Conservation (phyloP, 2,329 filamentous ascomycete genomes). For the Thielaviopsis punctulata region DNA sequence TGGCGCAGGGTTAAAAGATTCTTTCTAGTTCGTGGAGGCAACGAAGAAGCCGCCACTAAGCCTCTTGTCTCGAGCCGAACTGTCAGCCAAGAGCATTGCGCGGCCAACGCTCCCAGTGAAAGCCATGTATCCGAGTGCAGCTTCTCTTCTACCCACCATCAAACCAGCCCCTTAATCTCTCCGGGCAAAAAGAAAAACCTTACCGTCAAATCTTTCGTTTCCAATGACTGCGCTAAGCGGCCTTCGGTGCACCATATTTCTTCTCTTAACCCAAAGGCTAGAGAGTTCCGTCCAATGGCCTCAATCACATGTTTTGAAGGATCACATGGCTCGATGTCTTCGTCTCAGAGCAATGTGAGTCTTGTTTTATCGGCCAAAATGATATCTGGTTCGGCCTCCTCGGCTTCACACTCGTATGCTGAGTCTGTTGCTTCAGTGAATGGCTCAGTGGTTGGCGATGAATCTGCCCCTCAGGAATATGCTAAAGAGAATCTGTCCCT, state of each 20-base stretch:
- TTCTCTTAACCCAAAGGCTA: not conserved
- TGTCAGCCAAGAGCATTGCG: not conserved
- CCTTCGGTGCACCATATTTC: not conserved
- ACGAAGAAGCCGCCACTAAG: not conserved
- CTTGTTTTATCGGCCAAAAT: not conserved
- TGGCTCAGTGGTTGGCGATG: not conserved
- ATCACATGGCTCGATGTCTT: not conserved
- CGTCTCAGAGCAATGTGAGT: not conserved
- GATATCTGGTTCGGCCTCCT: not conserved
- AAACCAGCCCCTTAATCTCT: not conserved
- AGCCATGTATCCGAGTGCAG: not conserved
- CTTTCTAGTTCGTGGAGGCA: slow-evolving; percentile 6
- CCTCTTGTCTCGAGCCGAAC: not conserved
- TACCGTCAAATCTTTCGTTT: not conserved
- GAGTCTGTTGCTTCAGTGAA: not conserved
- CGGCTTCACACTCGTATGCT: not conserved
- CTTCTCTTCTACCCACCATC: not conserved
- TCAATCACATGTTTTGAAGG: not conserved
- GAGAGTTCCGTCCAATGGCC: not conserved
- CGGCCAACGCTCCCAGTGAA: not conserved
- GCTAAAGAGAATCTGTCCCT: not conserved
- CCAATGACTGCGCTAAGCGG: not conserved
- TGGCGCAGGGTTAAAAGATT: slow-evolving; percentile 6
- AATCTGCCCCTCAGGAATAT: not conserved
- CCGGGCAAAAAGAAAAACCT: not conserved